Evolutionary conservation across 495 filamentous ascomycete species (phyloP).

Genomic region (Podospora didyma): DNA sequence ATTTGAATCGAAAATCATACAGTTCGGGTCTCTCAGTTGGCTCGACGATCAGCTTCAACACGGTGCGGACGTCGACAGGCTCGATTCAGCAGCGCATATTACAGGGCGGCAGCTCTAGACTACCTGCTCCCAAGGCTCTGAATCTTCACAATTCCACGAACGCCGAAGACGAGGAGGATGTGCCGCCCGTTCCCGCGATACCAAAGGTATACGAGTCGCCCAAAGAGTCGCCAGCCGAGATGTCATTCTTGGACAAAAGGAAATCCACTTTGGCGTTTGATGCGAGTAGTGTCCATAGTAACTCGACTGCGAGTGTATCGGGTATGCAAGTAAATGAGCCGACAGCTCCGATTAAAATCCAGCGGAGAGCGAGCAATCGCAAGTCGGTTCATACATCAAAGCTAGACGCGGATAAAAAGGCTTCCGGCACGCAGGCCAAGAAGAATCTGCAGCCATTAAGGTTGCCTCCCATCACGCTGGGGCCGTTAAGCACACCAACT

Average conservation of each 20-base stretch:
- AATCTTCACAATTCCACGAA: slow-evolving; percentile 52
- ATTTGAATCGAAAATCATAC: slow-evolving; percentile 83
- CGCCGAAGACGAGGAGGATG: slow-evolving; percentile 70
- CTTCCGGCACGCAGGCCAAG: slow-evolving; percentile 46
- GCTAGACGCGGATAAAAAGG: slow-evolving; percentile 42
- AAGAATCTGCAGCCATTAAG: slow-evolving; percentile 84
- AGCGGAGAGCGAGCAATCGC: slow-evolving; percentile 35
- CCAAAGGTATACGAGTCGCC: slow-evolving; percentile 93
- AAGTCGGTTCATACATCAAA: slow-evolving; percentile 33
- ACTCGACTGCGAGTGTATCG: slow-evolving; percentile 48
- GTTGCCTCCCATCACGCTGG: slow-evolving; percentile 82
- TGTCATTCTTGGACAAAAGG: slow-evolving; percentile 58
- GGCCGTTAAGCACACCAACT: slow-evolving; percentile 84
- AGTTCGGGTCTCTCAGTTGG: slow-evolving; percentile 77
- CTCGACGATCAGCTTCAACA: slow-evolving; percentile 74
- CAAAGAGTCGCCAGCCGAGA: slow-evolving; percentile 64
- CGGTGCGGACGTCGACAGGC: slow-evolving; percentile 67
- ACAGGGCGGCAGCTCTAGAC: slow-evolving; percentile 63
- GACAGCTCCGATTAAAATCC: slow-evolving; percentile 30
- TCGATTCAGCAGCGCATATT: slow-evolving; percentile 69
- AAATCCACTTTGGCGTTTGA: slow-evolving; percentile 66
- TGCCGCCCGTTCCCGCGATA: slow-evolving; percentile 94
- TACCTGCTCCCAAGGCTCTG: slow-evolving; percentile 73
- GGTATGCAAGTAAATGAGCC: slow-evolving; percentile 35
- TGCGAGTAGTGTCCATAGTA: slow-evolving; percentile 55